Evolutionary conservation across 495 filamentous ascomycete genomes (phyloP).

Genomic region (Neurospora hispaniola): DNA sequence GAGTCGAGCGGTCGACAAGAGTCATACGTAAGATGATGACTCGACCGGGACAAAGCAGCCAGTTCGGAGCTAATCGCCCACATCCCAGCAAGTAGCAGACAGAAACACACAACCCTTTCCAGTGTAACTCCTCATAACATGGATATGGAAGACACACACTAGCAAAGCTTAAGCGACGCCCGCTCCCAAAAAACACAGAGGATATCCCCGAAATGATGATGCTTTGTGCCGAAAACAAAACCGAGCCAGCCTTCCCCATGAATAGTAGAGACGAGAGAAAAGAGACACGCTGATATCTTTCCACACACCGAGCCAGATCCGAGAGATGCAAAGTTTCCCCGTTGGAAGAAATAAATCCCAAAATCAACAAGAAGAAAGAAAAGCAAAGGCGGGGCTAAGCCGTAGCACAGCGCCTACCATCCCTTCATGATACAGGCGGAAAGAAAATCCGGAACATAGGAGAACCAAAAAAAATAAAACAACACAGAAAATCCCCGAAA

Average conservation of each 20-base stretch:
- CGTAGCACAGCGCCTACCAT: slow-evolving; percentile 9
- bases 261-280: background rate
- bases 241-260: background rate
- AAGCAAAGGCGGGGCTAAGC: slow-evolving; percentile 7
- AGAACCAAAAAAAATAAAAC: background rate
- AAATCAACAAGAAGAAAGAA: slow-evolving; percentile 10
- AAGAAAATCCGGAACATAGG: slow-evolving; percentile 5
- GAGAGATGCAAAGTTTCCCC: slow-evolving; percentile 19
- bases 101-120: slow-evolving; percentile 1
- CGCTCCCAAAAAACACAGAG: background rate
- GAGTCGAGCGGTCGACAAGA: background rate
- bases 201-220: background rate
- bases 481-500: slow-evolving; percentile 3
- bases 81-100: background rate
- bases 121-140: background rate
- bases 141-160: background rate
- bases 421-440: slow-evolving; percentile 18
- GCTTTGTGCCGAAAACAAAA: background rate
- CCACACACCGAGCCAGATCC: slow-evolving; percentile 12
- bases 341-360: slow-evolving; percentile 11
- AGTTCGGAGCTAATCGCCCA: background rate
- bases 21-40: background rate
- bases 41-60: background rate
- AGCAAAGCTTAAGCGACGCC: background rate
- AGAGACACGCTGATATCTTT: background rate